Conservation (phyloP, 345 rosid species). For the Rhodamnia rubescens region DNA sequence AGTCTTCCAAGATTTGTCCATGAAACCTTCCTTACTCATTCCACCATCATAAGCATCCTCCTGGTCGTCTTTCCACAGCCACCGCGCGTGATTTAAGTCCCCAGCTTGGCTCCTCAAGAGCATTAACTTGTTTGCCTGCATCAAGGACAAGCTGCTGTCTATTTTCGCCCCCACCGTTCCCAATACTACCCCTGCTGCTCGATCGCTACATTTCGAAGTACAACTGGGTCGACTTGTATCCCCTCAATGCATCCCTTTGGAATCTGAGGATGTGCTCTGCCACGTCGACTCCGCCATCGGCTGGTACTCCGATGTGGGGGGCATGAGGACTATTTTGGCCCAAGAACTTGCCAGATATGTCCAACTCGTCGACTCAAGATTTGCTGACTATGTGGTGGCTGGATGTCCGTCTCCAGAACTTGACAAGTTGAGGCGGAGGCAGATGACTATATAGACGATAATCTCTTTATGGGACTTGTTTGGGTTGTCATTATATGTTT, state of each 20-base stretch:
- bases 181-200: slow-evolving; percentile 1
- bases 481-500: slow-evolving; percentile 18
- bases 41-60: slow-evolving; percentile 25
- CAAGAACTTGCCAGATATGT: slow-evolving; percentile 44
- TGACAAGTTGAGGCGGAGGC: slow-evolving; percentile 33
- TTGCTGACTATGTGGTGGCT: slow-evolving; percentile 51
- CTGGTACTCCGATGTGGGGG: slow-evolving; percentile 83
- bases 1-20: slow-evolving; percentile 92
- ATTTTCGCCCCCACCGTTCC: slow-evolving; percentile 15
- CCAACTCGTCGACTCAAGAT: slow-evolving; percentile 60
- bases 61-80: slow-evolving; percentile 58
- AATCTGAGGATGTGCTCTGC: slow-evolving; percentile 17
- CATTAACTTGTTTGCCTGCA: slow-evolving; percentile 62
- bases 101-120: slow-evolving; percentile 71
- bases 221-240: neutral
- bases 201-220: slow-evolving; percentile 16
- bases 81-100: slow-evolving; percentile 75
- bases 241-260: neutral
- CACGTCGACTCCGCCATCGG: slow-evolving; percentile 29
- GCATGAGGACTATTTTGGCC: slow-evolving; percentile 71
- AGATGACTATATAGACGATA: slow-evolving; percentile 14
- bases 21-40: slow-evolving; percentile 57
- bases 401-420: slow-evolving; percentile 45
- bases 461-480: slow-evolving; percentile 13
- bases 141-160: slow-evolving; percentile 51